Conservation (phyloP, 176 grass and related monocot species). For the Ananas comosus region DNA sequence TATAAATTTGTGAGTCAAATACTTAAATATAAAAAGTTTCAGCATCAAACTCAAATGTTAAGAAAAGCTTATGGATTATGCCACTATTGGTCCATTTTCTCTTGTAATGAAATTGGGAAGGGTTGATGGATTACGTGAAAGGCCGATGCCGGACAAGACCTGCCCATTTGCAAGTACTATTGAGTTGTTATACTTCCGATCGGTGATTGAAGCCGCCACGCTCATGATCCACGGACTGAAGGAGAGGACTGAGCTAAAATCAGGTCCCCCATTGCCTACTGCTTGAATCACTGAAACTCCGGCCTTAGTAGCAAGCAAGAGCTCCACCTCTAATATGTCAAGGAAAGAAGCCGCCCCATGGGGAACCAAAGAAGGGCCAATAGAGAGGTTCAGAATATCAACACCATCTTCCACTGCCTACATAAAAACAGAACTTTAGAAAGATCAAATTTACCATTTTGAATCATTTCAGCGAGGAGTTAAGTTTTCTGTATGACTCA, state of each 20-base stretch:
- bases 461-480: not conserved
- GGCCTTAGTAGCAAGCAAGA: conserved; percentile 80
- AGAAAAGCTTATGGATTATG: too few relatives aligned
- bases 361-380: conserved; percentile 51
- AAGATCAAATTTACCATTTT: not conserved
- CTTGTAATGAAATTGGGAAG: conserved; percentile 6
- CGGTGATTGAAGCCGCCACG: conserved; percentile 63
- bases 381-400: conserved; percentile 70
- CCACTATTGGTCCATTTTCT: too few relatives aligned
- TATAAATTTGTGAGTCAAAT: too few relatives aligned
- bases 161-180: conserved; percentile 51
- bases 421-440: conserved; percentile 17
- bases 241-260: conserved; percentile 54
- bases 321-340: conserved; percentile 73
- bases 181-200: conserved; percentile 63
- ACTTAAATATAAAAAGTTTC: too few relatives aligned
- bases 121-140: conserved; percentile 50
- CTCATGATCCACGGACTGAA: conserved; percentile 97
- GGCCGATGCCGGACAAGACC: conserved; percentile 33
- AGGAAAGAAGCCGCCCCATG: conserved; percentile 63
- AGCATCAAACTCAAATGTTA: too few relatives aligned
- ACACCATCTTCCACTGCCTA: conserved; percentile 93
- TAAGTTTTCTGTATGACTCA: not conserved
- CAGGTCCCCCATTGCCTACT: conserved; percentile 68
- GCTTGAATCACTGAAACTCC: conserved; percentile 85